Percentiles rank a stretch among this genome's conserved stretches.
Conservation (phyloP, 1,284 basidiomycete genomes). For the Moesziomyces sp. region DNA sequence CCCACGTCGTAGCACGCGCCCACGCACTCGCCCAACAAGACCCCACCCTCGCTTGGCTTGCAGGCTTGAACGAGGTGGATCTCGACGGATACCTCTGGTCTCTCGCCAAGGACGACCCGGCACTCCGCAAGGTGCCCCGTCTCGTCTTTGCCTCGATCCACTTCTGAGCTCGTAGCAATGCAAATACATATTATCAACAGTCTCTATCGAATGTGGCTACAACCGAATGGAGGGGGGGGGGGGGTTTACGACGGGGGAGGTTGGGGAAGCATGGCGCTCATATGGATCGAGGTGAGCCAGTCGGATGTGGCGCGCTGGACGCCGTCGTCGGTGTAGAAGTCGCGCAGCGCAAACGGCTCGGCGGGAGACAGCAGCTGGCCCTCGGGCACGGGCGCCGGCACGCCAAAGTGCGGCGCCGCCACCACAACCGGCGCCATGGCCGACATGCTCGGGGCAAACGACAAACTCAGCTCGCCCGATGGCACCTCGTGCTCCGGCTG, state of each 20-base stretch:
- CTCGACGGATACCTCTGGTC: slow-evolving; percentile 65
- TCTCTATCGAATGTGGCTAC: too few relatives aligned
- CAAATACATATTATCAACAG: too few relatives aligned
- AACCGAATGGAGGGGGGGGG: too few relatives aligned
- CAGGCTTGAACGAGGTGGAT: slow-evolving; percentile 56
- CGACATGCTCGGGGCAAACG: slow-evolving; percentile 12
- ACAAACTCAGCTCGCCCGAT: slow-evolving; percentile 8
- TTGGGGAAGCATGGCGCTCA: slow-evolving; percentile 21
- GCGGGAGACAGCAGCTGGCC: slow-evolving; percentile 17
- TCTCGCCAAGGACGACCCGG: slow-evolving; percentile 54
- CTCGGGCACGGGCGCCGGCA: slow-evolving; percentile 6
- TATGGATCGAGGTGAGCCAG: slow-evolving; percentile 29
- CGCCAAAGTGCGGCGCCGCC: slow-evolving; percentile 23
- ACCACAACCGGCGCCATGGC: not conserved
- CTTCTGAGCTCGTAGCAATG: slow-evolving; percentile 11
- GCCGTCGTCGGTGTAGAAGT: slow-evolving; percentile 26
- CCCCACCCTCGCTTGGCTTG: slow-evolving; percentile 23
- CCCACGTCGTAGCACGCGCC: slow-evolving; percentile 41
- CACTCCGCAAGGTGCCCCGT: slow-evolving; percentile 53
- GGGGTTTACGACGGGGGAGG: not conserved
- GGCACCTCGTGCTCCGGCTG: slow-evolving; percentile 3
- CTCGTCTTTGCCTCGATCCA: slow-evolving; percentile 31
- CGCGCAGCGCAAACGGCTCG: slow-evolving; percentile 28
- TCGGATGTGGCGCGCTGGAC: slow-evolving; percentile 22
- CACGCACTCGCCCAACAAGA: slow-evolving; percentile 24